Conservation (phyloP, 2,329 filamentous ascomycete genomes). For the Cercospora nicotianae region DNA sequence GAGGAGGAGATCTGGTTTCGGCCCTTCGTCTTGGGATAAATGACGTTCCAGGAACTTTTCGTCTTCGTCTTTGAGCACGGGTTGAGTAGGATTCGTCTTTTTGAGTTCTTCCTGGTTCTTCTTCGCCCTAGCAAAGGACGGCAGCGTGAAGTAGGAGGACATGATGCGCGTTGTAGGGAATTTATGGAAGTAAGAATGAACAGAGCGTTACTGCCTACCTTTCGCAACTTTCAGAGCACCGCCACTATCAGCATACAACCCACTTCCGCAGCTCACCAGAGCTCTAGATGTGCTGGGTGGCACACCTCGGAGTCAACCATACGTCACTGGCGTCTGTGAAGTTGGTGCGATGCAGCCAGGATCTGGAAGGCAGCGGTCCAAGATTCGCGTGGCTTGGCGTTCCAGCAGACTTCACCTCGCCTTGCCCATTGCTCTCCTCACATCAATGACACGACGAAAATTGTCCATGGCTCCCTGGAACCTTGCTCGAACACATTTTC, state of each 20-base stretch:
- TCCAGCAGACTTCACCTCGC: constrained; percentile 8
- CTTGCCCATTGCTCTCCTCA: background rate
- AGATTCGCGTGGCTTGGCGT: constrained; percentile 12
- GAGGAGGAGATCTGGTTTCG: constrained; percentile 18
- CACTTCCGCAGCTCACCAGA: constrained; percentile 10
- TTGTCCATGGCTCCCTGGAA: background rate
- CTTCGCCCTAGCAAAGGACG: constrained; percentile 40
- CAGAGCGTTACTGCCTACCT: constrained; percentile 19
- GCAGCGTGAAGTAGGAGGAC: constrained; percentile 37
- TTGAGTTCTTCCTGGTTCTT: constrained; percentile 40
- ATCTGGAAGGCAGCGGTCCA: background rate
- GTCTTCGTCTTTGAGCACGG: constrained; percentile 62
- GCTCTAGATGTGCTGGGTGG: constrained; percentile 11
- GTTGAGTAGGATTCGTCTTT: constrained; percentile 40
- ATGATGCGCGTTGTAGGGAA: constrained; percentile 13
- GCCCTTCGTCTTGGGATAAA: constrained; percentile 29
- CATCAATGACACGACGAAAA: background rate
- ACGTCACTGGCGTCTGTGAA: constrained; percentile 21
- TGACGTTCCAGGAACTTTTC: constrained; percentile 54
- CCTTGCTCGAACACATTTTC: background rate
- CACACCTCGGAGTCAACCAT: constrained; percentile 10
- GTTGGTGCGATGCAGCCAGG: constrained; percentile 19
- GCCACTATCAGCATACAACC: constrained; percentile 20
- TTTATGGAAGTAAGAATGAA: constrained; percentile 7
- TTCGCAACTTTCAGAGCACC: constrained; percentile 9